Evolutionary conservation across 2,329 filamentous ascomycete species (phyloP), one percentile per base, ranked within the genome.

Genomic region (Ilyonectria mors-panacis): DNA sequence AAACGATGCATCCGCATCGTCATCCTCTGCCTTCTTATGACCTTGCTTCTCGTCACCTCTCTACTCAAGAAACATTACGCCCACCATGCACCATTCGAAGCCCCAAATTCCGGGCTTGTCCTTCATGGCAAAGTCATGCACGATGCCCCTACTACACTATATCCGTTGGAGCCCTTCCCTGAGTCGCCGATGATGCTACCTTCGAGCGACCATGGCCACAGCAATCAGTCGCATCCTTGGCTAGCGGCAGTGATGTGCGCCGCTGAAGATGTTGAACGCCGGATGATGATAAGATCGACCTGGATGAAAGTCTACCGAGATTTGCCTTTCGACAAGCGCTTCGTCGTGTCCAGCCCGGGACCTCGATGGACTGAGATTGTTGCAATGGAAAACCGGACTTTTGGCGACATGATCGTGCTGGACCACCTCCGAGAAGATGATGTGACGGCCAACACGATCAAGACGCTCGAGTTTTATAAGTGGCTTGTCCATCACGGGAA

Each of bases 371-470:
- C 60, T 2, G 69, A 75, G 8, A 65, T 71, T 1, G 66, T 79
- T n/a, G 64, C 66, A 3, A 70, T 64, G 26, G 78, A 80, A 66
- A 80, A 80, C 57, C 70, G 68, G 30, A 80, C 78, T 2, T 78
- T 75, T 68, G 78, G 78, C 15, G 78, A 80, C 59, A 73, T 80
- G 42, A 78, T 80, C 65, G 74, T 80, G 2, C 77, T 80, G 5
- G 75, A 79, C n/a, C 71, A 77, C 50, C 59, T 79, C 3, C 67
- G 69, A 13, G 78, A 80, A 66, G 73, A 77, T 56, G 75, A 77
- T 15, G 35, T 78, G 7, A 77, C 74, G 5, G 77, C 78, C 44
- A 79, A 80, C 61, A 79, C 77, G 9, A 68, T 79, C 65, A 79
- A 80, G 70, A 78, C 77, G 4, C 69, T 80, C 15, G 78, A 79